Base-by-base conservation (phyloP, 2,329 filamentous ascomycete genomes). In the Pezicula rhizophila region DNA sequence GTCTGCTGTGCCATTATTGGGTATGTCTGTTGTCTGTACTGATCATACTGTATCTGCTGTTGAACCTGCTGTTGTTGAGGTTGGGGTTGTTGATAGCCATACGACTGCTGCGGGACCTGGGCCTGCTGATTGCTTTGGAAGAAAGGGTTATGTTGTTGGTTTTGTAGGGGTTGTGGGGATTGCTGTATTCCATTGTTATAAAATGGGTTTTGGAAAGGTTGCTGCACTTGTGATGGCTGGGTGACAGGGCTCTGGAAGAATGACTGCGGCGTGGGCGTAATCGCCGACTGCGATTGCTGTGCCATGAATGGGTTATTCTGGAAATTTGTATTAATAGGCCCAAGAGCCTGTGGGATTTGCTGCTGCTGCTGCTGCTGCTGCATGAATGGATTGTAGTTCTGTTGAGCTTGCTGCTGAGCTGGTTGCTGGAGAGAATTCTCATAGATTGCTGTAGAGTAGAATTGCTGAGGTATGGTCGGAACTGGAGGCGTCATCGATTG, bases 1-100 rank as follows among this genome's bases (percentile, higher is more conserved):
- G 73, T 70, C 45, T 72, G 69, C 38, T 70, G 67, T 5, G 70
- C 62, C 31, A 77, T 59, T 17, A 65, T 57, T 41, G 66, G 67
- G 46, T 64, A 63, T 1, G 55, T 57, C 46, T 64, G 62, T 23
- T 56, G 56, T 39, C 54, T 60, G 18, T 58, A 63, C 38, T 70
- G 70, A 48, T 68, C 67, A 28, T 61, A 61, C 42, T 52, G 60
- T 43, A 61, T 62, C 50, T 64, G 64, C 5, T 52, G 45, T 20
- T 53, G 75, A 51, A 59, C 3, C 18, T 18, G 55, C 43, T 68
- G 67, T 25, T 63, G 61, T 48, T 64, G 66, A 23, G 39, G 34
- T 49, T 31, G 28, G 6, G 23, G 23, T 11, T 55, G 51, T n/a
- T 46, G 51, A 17, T 44, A 38, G 42, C 31, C 46, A 20, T 66